These are phyloP conservation scores for Leucogyrophana mollusca DNA, from an alignment of 768 basidiomycete genomes.

Conservation along the genomic window DNA sequence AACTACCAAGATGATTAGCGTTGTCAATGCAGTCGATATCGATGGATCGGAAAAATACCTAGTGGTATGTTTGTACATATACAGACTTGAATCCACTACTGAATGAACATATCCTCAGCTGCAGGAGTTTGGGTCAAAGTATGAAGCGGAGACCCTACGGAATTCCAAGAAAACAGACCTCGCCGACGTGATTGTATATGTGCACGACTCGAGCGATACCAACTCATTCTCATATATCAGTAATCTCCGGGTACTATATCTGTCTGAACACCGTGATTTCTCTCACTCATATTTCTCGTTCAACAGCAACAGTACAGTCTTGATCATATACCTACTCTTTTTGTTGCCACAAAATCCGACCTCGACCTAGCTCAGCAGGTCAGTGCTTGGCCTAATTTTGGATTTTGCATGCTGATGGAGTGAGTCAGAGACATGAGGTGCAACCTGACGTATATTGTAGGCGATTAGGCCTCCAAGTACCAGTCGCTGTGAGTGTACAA, in stretches of 20 bases:
- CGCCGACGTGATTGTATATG: conserved; percentile 93
- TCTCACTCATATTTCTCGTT: no score
- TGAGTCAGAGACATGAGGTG: conserved; percentile 85
- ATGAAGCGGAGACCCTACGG: conserved; percentile 87
- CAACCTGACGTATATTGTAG: conserved; percentile 98
- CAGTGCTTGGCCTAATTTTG: conserved; percentile 17
- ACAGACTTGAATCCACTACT: conserved; percentile 1
- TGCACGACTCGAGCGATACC: conserved; percentile 96
- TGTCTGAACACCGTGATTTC: conserved; percentile 1
- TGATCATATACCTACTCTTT: conserved; percentile 92
- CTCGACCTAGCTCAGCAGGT: conserved; percentile 95
- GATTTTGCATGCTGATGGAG: conserved; percentile 9
- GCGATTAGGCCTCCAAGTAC: conserved; percentile 84
- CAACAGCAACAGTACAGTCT: conserved; percentile 98
- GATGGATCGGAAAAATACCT: conserved; percentile 95
- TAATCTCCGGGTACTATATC: conserved; percentile 75
- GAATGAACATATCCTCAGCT: conserved; percentile 49
- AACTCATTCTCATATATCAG: conserved; percentile 99
- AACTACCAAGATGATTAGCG: conserved; percentile 85
- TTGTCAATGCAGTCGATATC: conserved; percentile 94
- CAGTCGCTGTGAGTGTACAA: conserved; percentile 91
- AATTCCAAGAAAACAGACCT: conserved; percentile 89
- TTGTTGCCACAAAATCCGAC: conserved; percentile 99
- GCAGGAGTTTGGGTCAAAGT: conserved; percentile 96
- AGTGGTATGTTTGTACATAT: conserved; percentile 57